Evolutionary conservation across 2,329 filamentous ascomycete genomes (phyloP).

Genomic region (Ophiosphaerella narmari): DNA sequence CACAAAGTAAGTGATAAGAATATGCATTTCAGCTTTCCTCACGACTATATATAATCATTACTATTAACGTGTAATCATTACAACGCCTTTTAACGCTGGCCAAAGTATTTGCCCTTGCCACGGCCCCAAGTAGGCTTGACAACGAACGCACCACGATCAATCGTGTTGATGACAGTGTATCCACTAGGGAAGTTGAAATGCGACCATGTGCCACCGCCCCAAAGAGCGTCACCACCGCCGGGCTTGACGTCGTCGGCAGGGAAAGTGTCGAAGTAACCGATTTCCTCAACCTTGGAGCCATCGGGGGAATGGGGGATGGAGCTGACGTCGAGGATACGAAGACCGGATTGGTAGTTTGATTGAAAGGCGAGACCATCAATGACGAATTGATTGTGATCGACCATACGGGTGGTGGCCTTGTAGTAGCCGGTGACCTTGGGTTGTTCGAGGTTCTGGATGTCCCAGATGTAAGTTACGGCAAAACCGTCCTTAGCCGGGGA

Average conservation of each 20-base stretch:
- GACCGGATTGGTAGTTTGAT: slow-evolving; percentile 51
- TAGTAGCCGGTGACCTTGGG: slow-evolving; percentile 49
- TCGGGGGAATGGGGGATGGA: slow-evolving; percentile 45
- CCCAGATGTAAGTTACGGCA: slow-evolving; percentile 45
- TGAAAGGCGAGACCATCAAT: slow-evolving; percentile 49
- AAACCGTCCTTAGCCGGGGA: slow-evolving; percentile 40
- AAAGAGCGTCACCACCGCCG: slow-evolving; percentile 43
- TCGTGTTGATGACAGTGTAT: slow-evolving; percentile 55
- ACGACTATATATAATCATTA: not conserved
- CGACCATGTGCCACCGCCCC: slow-evolving; percentile 51
- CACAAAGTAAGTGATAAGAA: no score
- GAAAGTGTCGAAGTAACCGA: slow-evolving; percentile 51
- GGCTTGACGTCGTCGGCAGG: slow-evolving; percentile 45
- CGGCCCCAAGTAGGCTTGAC: slow-evolving; percentile 35
- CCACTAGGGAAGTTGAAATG: slow-evolving; percentile 48
- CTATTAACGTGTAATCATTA: not conserved
- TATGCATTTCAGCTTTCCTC: not conserved
- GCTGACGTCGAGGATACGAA: slow-evolving; percentile 50
- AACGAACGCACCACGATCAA: slow-evolving; percentile 50
- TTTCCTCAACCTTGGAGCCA: slow-evolving; percentile 47
- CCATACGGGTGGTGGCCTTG: slow-evolving; percentile 44
- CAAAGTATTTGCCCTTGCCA: slow-evolving; percentile 35
- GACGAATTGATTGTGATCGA: slow-evolving; percentile 56
- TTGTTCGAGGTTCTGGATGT: slow-evolving; percentile 43
- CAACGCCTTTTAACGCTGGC: slow-evolving; percentile 11